Evolutionary conservation across 495 filamentous ascomycete species (phyloP).

Genomic region (Darksidea phi): DNA sequence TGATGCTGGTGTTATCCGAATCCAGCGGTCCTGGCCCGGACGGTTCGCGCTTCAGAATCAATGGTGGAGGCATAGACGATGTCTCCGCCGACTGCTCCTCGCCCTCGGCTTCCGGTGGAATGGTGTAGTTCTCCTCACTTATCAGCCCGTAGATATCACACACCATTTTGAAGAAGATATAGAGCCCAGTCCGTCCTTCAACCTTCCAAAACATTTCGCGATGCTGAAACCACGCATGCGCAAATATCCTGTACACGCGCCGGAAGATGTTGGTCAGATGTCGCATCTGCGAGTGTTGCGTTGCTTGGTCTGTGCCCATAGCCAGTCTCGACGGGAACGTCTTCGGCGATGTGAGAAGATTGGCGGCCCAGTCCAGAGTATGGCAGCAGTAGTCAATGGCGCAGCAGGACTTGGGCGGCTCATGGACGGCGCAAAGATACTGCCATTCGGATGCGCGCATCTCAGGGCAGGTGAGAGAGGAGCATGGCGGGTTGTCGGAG

Average conservation of each 20-base stretch:
- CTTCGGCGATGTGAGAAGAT: conserved; percentile 83
- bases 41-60: conserved; percentile 21
- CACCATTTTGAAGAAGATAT: conserved; percentile 94
- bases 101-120: conserved; percentile 86
- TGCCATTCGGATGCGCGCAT: conserved; percentile 99
- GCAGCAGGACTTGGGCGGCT: conserved; percentile 90
- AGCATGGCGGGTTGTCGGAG: conserved; percentile 84
- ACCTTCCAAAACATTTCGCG: conserved; percentile 92
- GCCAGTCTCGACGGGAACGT: conserved; percentile 87
- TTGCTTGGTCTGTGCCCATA: conserved; percentile 50
- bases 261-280: conserved; percentile 93
- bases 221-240: conserved; percentile 98
- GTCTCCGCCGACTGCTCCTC: conserved; percentile 11
- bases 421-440: conserved; percentile 96
- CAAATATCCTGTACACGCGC: conserved; percentile 91
- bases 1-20: conserved; percentile 8
- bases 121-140: conserved; percentile 89
- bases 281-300: conserved; percentile 60
- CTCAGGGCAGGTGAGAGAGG: conserved; percentile 82
- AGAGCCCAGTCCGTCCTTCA: conserved; percentile 82
- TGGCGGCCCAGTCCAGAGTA: conserved; percentile 94
- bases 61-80: not conserved
- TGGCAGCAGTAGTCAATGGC: conserved; percentile 99
- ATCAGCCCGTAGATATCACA: conserved; percentile 87
- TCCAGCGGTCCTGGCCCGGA: not conserved